Percentiles rank a stretch among this genome's conserved stretches.
Conservation (phyloP, 2,329 filamentous ascomycete species). For the Xylaria sp. region DNA sequence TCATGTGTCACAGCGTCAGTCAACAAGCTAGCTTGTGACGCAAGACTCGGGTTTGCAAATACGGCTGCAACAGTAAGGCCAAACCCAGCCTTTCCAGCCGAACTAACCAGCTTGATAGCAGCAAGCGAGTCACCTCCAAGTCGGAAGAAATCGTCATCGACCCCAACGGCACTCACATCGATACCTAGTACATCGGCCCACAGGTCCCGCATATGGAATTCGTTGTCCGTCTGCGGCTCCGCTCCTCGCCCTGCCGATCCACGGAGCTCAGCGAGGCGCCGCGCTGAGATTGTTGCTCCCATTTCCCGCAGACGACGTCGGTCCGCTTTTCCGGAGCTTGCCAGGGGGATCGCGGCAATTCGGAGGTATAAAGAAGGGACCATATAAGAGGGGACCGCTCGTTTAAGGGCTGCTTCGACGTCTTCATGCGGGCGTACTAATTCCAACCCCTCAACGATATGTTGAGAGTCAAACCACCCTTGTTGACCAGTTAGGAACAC, state of each 20-base stretch:
- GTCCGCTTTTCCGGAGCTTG: neutral
- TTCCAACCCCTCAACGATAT: neutral
- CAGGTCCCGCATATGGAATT: neutral
- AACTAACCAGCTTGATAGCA: neutral
- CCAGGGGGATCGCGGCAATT: neutral
- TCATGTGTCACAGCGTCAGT: neutral
- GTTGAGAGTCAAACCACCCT: neutral
- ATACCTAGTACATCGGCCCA: neutral
- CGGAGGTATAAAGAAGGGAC: neutral
- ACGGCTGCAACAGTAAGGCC: neutral
- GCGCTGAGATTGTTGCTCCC: neutral
- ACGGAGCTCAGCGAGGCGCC: neutral
- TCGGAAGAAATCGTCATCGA: neutral
- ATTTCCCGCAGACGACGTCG: neutral
- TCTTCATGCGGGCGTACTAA: neutral
- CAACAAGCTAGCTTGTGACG: neutral
- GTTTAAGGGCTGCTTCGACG: neutral
- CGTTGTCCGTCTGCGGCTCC: neutral
- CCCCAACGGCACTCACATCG: neutral
- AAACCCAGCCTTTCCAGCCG: neutral
- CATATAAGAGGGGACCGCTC: neutral
- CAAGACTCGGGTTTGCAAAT: neutral
- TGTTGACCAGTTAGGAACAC: neutral
- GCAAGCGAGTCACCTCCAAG: slow-evolving; percentile 3
- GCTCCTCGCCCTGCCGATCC: neutral